Percentiles rank a stretch among this genome's conserved stretches.
Conservation (phyloP, 2,329 filamentous ascomycete species). For the Exophiala xenobiotica region DNA sequence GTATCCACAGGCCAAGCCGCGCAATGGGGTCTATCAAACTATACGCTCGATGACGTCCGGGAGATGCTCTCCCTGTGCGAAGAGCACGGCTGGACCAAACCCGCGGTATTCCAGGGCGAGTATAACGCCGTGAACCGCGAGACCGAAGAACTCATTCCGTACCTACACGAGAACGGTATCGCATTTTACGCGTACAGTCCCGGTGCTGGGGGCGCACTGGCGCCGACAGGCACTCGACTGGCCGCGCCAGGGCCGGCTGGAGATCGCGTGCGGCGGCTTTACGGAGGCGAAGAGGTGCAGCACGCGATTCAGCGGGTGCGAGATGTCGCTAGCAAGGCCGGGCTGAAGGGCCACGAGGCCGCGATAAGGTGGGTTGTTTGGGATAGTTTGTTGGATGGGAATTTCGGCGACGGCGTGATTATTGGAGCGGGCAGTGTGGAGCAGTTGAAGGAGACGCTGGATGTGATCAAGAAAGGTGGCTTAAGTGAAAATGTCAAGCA, state of each 20-base stretch:
- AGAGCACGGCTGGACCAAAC: constrained; percentile 43
- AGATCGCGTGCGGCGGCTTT: constrained; percentile 38
- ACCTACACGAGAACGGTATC: constrained; percentile 45
- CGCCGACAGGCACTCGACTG: constrained; percentile 40
- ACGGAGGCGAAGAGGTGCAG: constrained; percentile 46
- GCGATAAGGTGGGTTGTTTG: constrained; percentile 49
- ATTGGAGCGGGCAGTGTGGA: constrained; percentile 56
- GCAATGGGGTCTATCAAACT: constrained; percentile 50
- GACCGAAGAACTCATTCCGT: constrained; percentile 46
- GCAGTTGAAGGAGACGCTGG: constrained; percentile 57
- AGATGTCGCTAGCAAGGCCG: constrained; percentile 39
- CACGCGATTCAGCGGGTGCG: constrained; percentile 44
- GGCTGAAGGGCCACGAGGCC: constrained; percentile 44
- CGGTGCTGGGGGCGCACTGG: constrained; percentile 49
- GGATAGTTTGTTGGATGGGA: constrained; percentile 39
- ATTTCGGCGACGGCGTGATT: constrained; percentile 52
- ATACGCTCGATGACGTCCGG: constrained; percentile 47
- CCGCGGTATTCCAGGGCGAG: constrained; percentile 49
- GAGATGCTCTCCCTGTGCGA: constrained; percentile 49
- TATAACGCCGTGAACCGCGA: constrained; percentile 43
- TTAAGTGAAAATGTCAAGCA: constrained; percentile 72
- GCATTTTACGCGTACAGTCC: constrained; percentile 46
- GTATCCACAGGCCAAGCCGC: constrained; percentile 19
- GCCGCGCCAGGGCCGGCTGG: constrained; percentile 44
- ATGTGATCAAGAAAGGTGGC: constrained; percentile 62